Evolutionary conservation across 2,329 filamentous ascomycete species (phyloP).

Genomic region (Phaeophleospora eucalypticola): DNA sequence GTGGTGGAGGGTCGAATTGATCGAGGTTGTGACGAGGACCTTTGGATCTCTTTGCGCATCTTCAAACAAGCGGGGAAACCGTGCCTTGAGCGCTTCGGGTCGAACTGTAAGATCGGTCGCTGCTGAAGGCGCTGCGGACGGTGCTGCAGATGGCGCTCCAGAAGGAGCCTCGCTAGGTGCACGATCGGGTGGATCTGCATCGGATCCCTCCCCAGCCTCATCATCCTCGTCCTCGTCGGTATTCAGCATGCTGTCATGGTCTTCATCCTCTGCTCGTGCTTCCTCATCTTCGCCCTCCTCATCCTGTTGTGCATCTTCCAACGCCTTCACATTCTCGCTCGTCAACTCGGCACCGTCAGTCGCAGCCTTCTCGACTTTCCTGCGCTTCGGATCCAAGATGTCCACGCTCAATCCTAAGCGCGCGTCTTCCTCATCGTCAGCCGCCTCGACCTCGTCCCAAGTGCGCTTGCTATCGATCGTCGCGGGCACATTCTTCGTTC

Average conservation of each 20-base stretch:
- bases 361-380: constrained; percentile 35
- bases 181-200: constrained; percentile 21
- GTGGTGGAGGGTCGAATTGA: constrained; percentile 83
- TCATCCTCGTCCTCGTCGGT: constrained; percentile 45
- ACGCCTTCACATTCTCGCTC: constrained; percentile 10
- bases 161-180: constrained; percentile 47
- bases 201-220: constrained; percentile 34
- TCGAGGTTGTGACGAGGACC: constrained; percentile 83
- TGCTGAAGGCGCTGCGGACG: constrained; percentile 36
- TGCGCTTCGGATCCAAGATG: constrained; percentile 43
- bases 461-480: constrained; percentile 85
- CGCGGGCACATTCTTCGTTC: constrained; percentile 71
- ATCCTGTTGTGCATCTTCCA: constrained; percentile 15
- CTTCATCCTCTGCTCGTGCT: constrained; percentile 39
- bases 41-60: constrained; percentile 61
- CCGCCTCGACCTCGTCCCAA: constrained; percentile 62
- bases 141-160: constrained; percentile 41
- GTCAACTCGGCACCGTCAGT: constrained; percentile 12
- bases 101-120: constrained; percentile 58
- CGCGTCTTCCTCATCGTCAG: constrained; percentile 37
- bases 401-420: constrained; percentile 42
- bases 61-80: constrained; percentile 59
- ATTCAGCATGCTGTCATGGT: constrained; percentile 77
- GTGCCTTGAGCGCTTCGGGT: constrained; percentile 57
- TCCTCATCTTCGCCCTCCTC: constrained; percentile 32